phyloP scores from a whole-genome alignment of 2,329 filamentous ascomycete species.

The Hymenotorrendiella dingleyae region DNA sequence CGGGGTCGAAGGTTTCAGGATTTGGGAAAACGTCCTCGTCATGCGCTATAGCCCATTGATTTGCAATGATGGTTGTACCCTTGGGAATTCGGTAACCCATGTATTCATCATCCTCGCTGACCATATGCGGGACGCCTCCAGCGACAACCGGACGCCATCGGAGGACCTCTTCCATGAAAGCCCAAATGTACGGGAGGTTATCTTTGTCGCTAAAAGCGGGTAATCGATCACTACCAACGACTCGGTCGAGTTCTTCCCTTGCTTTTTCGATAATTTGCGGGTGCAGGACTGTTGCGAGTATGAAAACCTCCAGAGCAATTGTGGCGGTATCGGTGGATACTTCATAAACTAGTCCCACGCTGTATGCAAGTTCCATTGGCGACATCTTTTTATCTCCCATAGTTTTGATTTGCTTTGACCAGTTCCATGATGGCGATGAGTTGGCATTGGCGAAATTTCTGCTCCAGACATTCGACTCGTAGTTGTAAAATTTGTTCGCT shows the following conservation, averaged over 20 bases:
- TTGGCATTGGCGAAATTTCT: conserved; percentile 4
- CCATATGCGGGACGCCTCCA: conserved; percentile 46
- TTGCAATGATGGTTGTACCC: conserved; percentile 5
- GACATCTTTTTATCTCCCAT: conserved; percentile 1
- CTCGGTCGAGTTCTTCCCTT: conserved; percentile 39
- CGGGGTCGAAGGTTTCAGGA: conserved; percentile 20
- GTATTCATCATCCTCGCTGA: conserved; percentile 49
- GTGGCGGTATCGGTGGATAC: conserved; percentile 7
- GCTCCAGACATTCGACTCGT: conserved; percentile 2
- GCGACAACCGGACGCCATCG: conserved; percentile 22
- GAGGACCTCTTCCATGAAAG: conserved; percentile 37
- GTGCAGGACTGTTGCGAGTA: conserved; percentile 31
- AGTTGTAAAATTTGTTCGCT: conserved; percentile 4
- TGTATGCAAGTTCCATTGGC: conserved; percentile 6
- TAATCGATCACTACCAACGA: conserved; percentile 40
- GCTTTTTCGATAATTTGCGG: conserved; percentile 41
- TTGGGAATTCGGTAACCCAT: conserved; percentile 39
- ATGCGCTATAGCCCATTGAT: conserved; percentile 8
- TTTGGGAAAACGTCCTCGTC: conserved; percentile 16
- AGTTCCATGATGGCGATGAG: conserved; percentile 6
- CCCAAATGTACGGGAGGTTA: conserved; percentile 35
- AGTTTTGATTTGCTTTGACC: conserved; percentile 6
- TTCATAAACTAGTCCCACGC: conserved; percentile 7
- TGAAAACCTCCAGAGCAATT: conserved; percentile 31
- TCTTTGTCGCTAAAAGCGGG: conserved; percentile 39